Percentiles rank a stretch among this genome's conserved stretches.
Evolutionary conservation across 2,329 filamentous ascomycete species (phyloP).

Genomic region (Fusarium praegraminearum): DNA sequence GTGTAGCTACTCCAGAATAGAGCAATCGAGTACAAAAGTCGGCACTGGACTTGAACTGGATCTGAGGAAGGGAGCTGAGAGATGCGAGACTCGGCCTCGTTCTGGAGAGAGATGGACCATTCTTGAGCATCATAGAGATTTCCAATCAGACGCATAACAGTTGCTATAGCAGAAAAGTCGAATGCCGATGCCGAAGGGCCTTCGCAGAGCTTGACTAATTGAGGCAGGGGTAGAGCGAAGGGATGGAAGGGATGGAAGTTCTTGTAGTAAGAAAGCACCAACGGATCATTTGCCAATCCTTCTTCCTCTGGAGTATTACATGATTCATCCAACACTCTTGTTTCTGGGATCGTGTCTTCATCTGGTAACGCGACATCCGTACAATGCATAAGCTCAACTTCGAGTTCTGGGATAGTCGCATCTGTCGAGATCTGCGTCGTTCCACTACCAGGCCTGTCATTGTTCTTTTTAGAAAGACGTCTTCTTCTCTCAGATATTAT

Average conservation of each 20-base stretch:
- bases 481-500: conserved; percentile 48
- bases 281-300: conserved; percentile 31
- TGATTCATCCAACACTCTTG: neutral
- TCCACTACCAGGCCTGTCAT: rapidly evolving
- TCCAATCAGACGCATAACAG: conserved; percentile 52
- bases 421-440: rapidly evolving
- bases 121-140: conserved; percentile 48
- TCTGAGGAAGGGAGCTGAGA: conserved; percentile 5
- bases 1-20: conserved; percentile 52
- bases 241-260: conserved; percentile 53
- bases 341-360: no score
- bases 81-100: conserved; percentile 13
- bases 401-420: neutral
- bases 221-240: conserved; percentile 40
- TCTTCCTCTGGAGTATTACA: rapidly evolving
- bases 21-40: conserved; percentile 54
- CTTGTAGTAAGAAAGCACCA: conserved; percentile 53
- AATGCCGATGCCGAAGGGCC: neutral
- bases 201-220: conserved; percentile 29
- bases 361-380: neutral
- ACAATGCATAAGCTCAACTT: neutral
- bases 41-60: conserved; percentile 53
- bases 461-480: conserved; percentile 24
- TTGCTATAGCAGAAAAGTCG: conserved; percentile 41
- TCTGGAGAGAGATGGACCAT: conserved; percentile 29